Evolutionary conservation across 2,329 filamentous ascomycete species (phyloP).

Genomic region (Ophiostoma angusticollis): DNA sequence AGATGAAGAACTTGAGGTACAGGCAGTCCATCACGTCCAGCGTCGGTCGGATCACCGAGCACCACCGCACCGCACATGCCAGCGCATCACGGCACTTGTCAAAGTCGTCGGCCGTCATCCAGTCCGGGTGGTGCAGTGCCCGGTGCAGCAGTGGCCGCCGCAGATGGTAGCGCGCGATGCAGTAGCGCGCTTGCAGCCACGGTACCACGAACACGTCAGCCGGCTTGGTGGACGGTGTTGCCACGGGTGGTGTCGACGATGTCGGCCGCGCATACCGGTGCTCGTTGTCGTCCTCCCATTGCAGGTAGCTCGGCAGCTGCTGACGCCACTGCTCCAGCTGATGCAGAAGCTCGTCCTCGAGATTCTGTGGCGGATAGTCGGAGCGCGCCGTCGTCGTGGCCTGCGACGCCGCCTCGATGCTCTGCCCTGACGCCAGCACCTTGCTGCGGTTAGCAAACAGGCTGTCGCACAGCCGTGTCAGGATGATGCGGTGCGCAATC

Average conservation of each 20-base stretch:
- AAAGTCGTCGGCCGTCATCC: constrained; percentile 11
- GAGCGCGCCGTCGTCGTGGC: constrained; percentile 8
- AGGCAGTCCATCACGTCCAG: constrained; percentile 10
- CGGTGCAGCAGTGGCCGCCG: constrained; percentile 13
- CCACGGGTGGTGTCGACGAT: not conserved
- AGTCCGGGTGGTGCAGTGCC: constrained; percentile 14
- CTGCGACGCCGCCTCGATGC: constrained; percentile 1
- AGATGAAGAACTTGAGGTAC: constrained; percentile 13
- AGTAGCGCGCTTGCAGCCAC: constrained; percentile 14
- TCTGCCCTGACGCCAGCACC: constrained; percentile 8
- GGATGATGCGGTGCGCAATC: constrained; percentile 41
- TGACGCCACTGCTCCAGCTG: constrained; percentile 42
- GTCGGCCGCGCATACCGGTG: constrained; percentile 6
- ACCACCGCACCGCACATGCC: constrained; percentile 11
- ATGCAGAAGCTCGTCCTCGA: constrained; percentile 39
- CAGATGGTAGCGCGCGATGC: constrained; percentile 14
- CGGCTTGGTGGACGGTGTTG: not conserved
- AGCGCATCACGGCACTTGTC: constrained; percentile 14
- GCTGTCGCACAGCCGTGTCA: constrained; percentile 39
- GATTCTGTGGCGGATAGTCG: constrained; percentile 31
- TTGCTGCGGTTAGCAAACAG: constrained; percentile 13
- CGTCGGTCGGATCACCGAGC: constrained; percentile 7
- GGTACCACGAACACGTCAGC: constrained; percentile 13
- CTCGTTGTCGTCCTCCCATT: constrained; percentile 10
- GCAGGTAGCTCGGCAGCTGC: constrained; percentile 28